Conservation (phyloP, 2,329 filamentous ascomycete species). For the Aspergillus sergii region DNA sequence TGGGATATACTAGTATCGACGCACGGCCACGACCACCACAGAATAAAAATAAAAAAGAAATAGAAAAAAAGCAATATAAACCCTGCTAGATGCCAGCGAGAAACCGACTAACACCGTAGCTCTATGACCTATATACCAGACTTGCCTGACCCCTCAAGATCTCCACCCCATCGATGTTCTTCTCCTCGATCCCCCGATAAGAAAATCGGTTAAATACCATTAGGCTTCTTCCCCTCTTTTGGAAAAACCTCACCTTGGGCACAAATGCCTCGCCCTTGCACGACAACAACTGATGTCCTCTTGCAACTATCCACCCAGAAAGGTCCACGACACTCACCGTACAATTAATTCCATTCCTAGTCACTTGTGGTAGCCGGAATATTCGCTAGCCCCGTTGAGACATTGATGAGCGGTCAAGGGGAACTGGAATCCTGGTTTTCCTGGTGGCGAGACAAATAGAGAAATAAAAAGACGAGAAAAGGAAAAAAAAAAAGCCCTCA, state of each 20-base stretch:
- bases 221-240: constrained; percentile 1
- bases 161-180: not conserved
- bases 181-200: not conserved
- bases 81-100: not conserved
- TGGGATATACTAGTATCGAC: not conserved
- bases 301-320: not conserved
- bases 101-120: not conserved
- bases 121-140: not conserved
- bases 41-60: too few species aligned
- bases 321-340: not conserved
- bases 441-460: not conserved
- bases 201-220: not conserved
- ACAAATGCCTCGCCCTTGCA: not conserved
- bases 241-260: not conserved
- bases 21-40: not conserved
- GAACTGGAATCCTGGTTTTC: not conserved
- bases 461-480: not conserved
- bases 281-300: not conserved
- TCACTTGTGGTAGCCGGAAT: not conserved
- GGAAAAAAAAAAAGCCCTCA: not conserved
- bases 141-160: not conserved
- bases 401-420: not conserved
- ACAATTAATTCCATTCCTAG: not conserved
- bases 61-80: not conserved
- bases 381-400: not conserved